Base-by-base conservation (phyloP, 2,329 filamentous ascomycete genomes). In the Pseudohalonectria lignicola region DNA sequence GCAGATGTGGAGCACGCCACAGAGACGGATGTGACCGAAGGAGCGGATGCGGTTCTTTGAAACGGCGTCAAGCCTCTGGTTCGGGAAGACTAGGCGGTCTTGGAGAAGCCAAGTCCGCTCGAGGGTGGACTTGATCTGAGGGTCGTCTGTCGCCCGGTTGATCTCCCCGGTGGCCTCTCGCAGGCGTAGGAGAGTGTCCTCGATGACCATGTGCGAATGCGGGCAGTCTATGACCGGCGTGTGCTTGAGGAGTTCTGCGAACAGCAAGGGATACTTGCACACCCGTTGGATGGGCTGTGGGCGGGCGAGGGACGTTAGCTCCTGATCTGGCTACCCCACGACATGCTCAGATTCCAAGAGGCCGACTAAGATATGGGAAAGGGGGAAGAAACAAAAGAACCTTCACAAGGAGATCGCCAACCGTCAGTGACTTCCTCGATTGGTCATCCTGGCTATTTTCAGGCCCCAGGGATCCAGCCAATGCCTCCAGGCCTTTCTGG, bases 321-420 rank as follows among this genome's bases (percentile, higher is more conserved):
- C n/a, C n/a, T n/a, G n/a, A n/a, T n/a, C n/a, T n/a, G n/a, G n/a
- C n/a, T n/a, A n/a, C n/a, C n/a, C n/a, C n/a, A n/a, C n/a, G n/a
- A n/a, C n/a, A n/a, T n/a, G n/a, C n/a, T n/a, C n/a, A n/a, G n/a
- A n/a, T n/a, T n/a, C n/a, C n/a, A n/a, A n/a, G n/a, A n/a, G n/a
- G n/a, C n/a, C n/a, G n/a, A n/a, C n/a, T n/a, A n/a, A n/a, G n/a
- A n/a, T n/a, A n/a, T n/a, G n/a, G n/a, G n/a, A n/a, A n/a, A n/a
- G n/a, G n/a, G n/a, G n/a, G n/a, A n/a, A n/a, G n/a, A n/a, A n/a
- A n/a, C n/a, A n/a, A n/a, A n/a, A n/a, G 46, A 49, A 86, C 87
- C 74, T 96, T 96, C 47, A 95, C 87, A 39, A 96, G 69, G 5
- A 96, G 68, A 59, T 96, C 92, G 35, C 79, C 76, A 45, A 95